A percentile compares a stretch with the other conserved stretches of the same genome.
phyloP scores from a whole-genome alignment of 768 basidiomycete genomes.

The Panaeolus papilionaceus region DNA sequence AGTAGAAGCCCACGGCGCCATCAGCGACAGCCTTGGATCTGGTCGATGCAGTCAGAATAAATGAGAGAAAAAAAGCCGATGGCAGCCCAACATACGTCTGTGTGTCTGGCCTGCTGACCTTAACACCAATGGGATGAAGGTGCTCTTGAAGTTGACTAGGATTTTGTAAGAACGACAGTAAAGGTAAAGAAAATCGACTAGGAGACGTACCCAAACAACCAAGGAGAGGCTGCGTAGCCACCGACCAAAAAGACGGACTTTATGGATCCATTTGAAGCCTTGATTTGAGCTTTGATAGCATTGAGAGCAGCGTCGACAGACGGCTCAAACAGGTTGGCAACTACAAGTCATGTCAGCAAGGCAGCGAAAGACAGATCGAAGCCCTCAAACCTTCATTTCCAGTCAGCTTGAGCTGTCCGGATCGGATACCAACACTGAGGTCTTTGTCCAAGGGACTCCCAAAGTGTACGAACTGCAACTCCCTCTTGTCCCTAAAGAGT shows the following conservation, averaged over 20 bases:
- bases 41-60: constrained; percentile 12
- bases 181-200: not conserved
- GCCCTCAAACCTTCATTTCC: constrained; percentile 42
- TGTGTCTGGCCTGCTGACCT: constrained; percentile 77
- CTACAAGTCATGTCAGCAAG: constrained; percentile 39
- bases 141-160: constrained; percentile 71
- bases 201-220: constrained; percentile 61
- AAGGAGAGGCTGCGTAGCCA: constrained; percentile 84
- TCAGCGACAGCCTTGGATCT: constrained; percentile 89
- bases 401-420: constrained; percentile 72
- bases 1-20: constrained; percentile 85
- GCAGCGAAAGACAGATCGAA: not conserved
- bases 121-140: constrained; percentile 58
- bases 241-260: constrained; percentile 89
- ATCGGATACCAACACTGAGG: constrained; percentile 67
- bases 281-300: constrained; percentile 75
- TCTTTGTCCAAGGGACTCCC: constrained; percentile 85
- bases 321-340: constrained; percentile 79
- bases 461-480: constrained; percentile 75
- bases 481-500: constrained; percentile 71
- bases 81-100: constrained; percentile 62
- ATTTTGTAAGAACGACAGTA: not conserved
- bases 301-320: constrained; percentile 75
- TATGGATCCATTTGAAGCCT: constrained; percentile 70
- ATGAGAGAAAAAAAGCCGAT: constrained; percentile 8